Conservation (phyloP, 306 rosid species). For the Lathyrus aphaca region DNA sequence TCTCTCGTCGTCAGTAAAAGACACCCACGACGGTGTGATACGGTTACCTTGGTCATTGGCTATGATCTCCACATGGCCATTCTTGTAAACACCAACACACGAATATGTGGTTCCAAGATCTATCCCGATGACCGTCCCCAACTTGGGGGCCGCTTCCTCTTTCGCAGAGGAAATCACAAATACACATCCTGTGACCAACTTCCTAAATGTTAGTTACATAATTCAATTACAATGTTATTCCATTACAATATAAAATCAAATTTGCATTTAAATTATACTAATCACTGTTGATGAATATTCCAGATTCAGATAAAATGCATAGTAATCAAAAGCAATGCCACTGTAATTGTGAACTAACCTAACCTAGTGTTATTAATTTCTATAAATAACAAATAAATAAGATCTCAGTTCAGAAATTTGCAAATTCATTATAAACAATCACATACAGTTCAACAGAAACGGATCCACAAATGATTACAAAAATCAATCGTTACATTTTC, state of each 20-base stretch:
- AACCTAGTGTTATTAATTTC: neutral
- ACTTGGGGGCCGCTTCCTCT: constrained; percentile 86
- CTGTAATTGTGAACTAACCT: neutral
- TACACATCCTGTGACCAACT: constrained; percentile 57
- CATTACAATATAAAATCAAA: neutral
- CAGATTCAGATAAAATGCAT: constrained; percentile 2
- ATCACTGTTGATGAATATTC: constrained; percentile 7
- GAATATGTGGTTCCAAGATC: constrained; percentile 98
- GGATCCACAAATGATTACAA: constrained; percentile 3
- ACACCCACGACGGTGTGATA: constrained; percentile 99
- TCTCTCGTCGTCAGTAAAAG: constrained; percentile 83
- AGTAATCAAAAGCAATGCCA: neutral
- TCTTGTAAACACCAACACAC: constrained; percentile 96
- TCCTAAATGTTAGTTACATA: constrained; percentile 35
- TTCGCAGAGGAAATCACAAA: constrained; percentile 82
- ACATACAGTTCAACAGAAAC: neutral
- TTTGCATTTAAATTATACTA: neutral
- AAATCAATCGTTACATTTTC: constrained; percentile 31
- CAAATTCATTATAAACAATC: neutral
- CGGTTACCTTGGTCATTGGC: constrained; percentile 99
- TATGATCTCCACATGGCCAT: constrained; percentile 96
- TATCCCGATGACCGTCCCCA: constrained; percentile 95
- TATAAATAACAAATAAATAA: neutral
- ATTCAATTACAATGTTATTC: constrained; percentile 15
- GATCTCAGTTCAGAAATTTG: constrained; percentile 16